These are phyloP conservation scores for Globisporangium polare DNA, from an alignment of 352 stramenopile genomes.

Conservation along the genomic window DNA sequence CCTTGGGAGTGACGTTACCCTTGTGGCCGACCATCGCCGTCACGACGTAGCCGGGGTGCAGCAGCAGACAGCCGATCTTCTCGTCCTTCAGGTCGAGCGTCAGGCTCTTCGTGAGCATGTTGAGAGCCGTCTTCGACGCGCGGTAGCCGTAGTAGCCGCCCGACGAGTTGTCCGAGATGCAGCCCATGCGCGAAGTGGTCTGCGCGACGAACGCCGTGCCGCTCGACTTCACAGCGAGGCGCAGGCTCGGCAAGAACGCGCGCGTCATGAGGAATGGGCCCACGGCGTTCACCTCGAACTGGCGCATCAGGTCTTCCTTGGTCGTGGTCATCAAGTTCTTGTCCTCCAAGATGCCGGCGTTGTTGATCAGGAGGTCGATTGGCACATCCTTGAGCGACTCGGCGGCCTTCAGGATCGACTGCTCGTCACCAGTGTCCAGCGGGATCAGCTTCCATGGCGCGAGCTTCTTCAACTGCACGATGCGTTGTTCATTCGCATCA, in stretches of 20 bases:
- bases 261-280: slow-evolving; percentile 62
- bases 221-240: slow-evolving; percentile 27
- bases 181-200: slow-evolving; percentile 55
- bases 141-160: slow-evolving; percentile 75
- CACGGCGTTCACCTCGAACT: slow-evolving; percentile 76
- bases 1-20: slow-evolving; percentile 32
- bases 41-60: slow-evolving; percentile 62
- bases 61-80: slow-evolving; percentile 51
- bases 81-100: slow-evolving; percentile 42
- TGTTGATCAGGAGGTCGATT: slow-evolving; percentile 77
- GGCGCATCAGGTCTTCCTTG: slow-evolving; percentile 48
- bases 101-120: slow-evolving; percentile 68
- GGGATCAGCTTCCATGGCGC: slow-evolving; percentile 41
- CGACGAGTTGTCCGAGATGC: slow-evolving; percentile 49
- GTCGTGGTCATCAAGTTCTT: slow-evolving; percentile 32
- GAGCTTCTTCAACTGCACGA: slow-evolving; percentile 26
- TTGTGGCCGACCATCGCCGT: slow-evolving; percentile 54
- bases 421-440: slow-evolving; percentile 50
- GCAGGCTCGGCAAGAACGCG: slow-evolving; percentile 52
- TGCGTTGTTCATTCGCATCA: not conserved
- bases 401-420: slow-evolving; percentile 39
- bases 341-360: slow-evolving; percentile 39
- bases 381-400: slow-evolving; percentile 31
- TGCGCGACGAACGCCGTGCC: slow-evolving; percentile 50
- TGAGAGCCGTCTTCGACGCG: slow-evolving; percentile 75